A percentile compares a stretch with the other conserved stretches of the same genome.
These are phyloP conservation scores for Debaryomyces sp. DNA, from an alignment of 1,139 yeast species.

Conservation along the genomic window DNA sequence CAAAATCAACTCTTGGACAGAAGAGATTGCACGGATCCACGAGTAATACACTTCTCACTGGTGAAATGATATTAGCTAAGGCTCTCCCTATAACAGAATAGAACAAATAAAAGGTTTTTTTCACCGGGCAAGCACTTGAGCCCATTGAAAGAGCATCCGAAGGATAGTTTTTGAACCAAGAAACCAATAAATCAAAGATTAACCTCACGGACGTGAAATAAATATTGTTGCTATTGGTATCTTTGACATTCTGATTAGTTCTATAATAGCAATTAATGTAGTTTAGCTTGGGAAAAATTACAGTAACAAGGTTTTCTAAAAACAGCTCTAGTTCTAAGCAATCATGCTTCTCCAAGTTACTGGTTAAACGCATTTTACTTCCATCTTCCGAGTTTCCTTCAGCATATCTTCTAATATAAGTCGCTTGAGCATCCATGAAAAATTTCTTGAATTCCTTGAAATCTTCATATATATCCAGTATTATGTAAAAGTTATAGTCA, in stretches of 20 bases:
- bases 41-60: constrained; percentile 35
- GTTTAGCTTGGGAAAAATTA: constrained; percentile 29
- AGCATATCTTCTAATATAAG: background rate
- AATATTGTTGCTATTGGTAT: constrained; percentile 17
- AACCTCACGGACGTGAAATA: constrained; percentile 27
- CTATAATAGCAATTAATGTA: constrained; percentile 29
- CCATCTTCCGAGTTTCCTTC: background rate
- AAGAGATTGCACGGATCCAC: constrained; percentile 40
- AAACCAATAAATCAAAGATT: constrained; percentile 33
- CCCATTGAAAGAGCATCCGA: constrained; percentile 36
- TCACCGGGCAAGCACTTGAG: constrained; percentile 30
- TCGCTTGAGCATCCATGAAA: constrained; percentile 19
- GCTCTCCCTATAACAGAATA: constrained; percentile 39
- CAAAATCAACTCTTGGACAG: constrained; percentile 35
- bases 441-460: constrained; percentile 24
- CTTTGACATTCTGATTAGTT: constrained; percentile 16
- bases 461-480: constrained; percentile 28
- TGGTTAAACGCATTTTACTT: background rate
- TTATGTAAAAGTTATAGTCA: constrained; percentile 36
- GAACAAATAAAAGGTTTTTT: constrained; percentile 37
- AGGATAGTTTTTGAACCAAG: constrained; percentile 42
- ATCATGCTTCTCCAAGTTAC: constrained; percentile 1
- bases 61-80: constrained; percentile 34
- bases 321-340: constrained; percentile 33
- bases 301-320: constrained; percentile 28